A percentile compares a stretch with the other conserved stretches of the same genome.
Evolutionary conservation across 768 basidiomycete genomes (phyloP).

Genomic region (Lentinus brumalis): DNA sequence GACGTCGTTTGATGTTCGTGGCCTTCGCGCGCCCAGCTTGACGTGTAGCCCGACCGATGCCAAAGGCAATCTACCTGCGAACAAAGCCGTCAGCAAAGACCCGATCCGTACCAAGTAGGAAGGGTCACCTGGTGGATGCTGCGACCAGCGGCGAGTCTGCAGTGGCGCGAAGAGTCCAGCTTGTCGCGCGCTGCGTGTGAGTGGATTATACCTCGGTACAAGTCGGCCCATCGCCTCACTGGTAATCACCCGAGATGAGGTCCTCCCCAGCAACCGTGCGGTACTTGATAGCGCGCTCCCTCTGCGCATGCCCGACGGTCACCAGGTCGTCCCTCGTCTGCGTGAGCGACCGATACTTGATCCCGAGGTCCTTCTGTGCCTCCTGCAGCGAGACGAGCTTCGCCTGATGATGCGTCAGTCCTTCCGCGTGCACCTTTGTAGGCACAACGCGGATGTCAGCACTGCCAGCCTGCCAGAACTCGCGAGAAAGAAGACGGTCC

Average conservation of each 20-base stretch:
- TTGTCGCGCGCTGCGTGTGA: too few relatives aligned
- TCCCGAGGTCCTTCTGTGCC: slow-evolving; percentile 14
- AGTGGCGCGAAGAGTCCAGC: too few relatives aligned
- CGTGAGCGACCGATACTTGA: slow-evolving; percentile 24
- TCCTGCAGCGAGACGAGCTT: slow-evolving; percentile 17
- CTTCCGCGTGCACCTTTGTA: slow-evolving; percentile 11
- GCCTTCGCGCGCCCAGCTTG: too few relatives aligned
- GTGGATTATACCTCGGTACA: background rate
- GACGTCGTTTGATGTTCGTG: too few relatives aligned
- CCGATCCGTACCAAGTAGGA: too few relatives aligned
- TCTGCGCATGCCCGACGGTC: slow-evolving; percentile 15
- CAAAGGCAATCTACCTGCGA: too few relatives aligned
- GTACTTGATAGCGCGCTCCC: slow-evolving; percentile 14
- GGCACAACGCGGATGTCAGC: background rate
- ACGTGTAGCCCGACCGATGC: too few relatives aligned
- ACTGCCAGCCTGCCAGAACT: slow-evolving; percentile 3
- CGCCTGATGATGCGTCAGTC: slow-evolving; percentile 21
- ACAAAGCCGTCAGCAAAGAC: too few relatives aligned
- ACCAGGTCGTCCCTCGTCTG: slow-evolving; percentile 14
- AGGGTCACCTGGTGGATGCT: too few relatives aligned
- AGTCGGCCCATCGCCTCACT: background rate
- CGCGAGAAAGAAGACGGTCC: slow-evolving; percentile 9
- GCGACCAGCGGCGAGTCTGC: too few relatives aligned
- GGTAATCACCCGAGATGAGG: background rate
- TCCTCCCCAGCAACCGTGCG: background rate